phyloP scores from a whole-genome alignment of 2,329 filamentous ascomycete genomes.

The Exophiala bonariae region DNA sequence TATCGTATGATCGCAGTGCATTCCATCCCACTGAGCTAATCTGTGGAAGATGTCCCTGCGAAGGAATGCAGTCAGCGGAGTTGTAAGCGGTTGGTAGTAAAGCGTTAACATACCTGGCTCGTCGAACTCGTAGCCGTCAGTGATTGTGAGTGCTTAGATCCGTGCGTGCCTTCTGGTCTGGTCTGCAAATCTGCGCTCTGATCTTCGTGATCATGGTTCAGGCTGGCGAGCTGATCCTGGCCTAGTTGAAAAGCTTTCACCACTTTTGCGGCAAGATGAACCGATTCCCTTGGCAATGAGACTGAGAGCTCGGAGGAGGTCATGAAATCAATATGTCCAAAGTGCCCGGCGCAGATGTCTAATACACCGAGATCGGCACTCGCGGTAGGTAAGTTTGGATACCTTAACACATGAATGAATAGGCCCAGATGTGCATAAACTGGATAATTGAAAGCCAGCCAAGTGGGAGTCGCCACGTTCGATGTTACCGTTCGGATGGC shows the following conservation, averaged over 20 bases:
- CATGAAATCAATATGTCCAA: slow-evolving; percentile 2
- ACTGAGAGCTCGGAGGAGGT: slow-evolving; percentile 5
- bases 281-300: slow-evolving; percentile 5
- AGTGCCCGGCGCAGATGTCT: slow-evolving; percentile 7
- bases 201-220: too few relatives aligned
- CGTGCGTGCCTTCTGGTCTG: too few relatives aligned
- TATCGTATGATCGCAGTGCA: too few relatives aligned
- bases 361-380: neutral
- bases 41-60: too few relatives aligned
- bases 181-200: too few relatives aligned
- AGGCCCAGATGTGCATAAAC: slow-evolving; percentile 7
- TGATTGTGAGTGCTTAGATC: too few relatives aligned
- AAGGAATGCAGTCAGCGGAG: too few relatives aligned
- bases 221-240: too few relatives aligned
- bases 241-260: slow-evolving; percentile 1
- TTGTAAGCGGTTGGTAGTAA: too few relatives aligned
- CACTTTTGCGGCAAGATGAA: neutral
- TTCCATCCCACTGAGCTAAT: too few relatives aligned
- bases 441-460: slow-evolving; percentile 8
- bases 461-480: neutral
- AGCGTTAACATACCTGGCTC: too few relatives aligned
- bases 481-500: neutral
- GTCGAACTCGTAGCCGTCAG: too few relatives aligned
- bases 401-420: slow-evolving; percentile 1
- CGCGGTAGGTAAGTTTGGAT: neutral